A percentile compares a stretch with the other conserved stretches of the same genome.
Conservation (phyloP, 2,329 filamentous ascomycete genomes). For the Myriosclerotinia curreyana region DNA sequence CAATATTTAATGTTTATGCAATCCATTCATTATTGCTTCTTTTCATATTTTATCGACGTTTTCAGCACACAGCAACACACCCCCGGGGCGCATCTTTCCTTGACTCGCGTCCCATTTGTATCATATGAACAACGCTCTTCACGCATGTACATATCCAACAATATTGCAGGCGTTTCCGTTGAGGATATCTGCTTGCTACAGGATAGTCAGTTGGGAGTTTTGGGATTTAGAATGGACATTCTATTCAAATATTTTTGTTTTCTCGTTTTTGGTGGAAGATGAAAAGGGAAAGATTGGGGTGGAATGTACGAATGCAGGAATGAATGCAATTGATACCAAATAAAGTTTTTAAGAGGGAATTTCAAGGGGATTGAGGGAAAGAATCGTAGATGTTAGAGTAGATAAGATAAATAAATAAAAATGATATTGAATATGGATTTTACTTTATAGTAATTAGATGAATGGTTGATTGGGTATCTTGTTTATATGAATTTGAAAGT, state of each 20-base stretch:
- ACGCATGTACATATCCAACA: slow-evolving; percentile 7
- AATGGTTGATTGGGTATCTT: background rate
- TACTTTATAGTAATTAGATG: background rate
- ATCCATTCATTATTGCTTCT: background rate
- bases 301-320: background rate
- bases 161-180: background rate
- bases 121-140: slow-evolving; percentile 6
- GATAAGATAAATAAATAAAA: background rate
- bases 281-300: background rate
- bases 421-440: background rate
- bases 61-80: background rate
- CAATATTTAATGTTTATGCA: slow-evolving; percentile 14
- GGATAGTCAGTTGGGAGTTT: background rate
- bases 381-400: background rate
- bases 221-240: background rate
- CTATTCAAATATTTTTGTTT: no score
- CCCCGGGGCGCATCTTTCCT: background rate
- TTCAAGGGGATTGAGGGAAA: background rate
- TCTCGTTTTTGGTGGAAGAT: background rate
- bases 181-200: background rate
- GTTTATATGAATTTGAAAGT: no score
- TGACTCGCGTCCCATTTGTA: background rate
- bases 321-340: background rate
- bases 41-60: background rate
- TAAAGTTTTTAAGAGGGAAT: background rate